These are phyloP conservation scores for Cercophora sp. DNA, from an alignment of 495 filamentous ascomycete species.

Conservation along the genomic window DNA sequence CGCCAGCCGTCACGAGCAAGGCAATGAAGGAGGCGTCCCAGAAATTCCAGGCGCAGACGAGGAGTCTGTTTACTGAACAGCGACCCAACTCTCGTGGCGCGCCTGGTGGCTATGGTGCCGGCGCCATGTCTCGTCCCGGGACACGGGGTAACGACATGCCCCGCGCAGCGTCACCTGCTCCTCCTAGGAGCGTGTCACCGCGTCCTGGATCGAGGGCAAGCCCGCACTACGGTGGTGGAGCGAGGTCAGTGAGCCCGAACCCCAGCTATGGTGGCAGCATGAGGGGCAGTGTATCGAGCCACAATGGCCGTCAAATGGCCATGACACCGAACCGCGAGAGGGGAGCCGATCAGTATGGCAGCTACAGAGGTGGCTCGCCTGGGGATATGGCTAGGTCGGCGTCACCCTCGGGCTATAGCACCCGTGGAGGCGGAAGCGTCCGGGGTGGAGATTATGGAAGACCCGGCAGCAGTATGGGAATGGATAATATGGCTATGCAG, in stretches of 20 bases:
- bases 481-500: constrained; percentile 82
- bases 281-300: constrained; percentile 26
- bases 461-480: constrained; percentile 42
- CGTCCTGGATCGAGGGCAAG: constrained; percentile 37
- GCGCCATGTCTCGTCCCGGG: constrained; percentile 36
- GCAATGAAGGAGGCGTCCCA: constrained; percentile 93
- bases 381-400: constrained; percentile 48
- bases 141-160: constrained; percentile 48
- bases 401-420: constrained; percentile 52
- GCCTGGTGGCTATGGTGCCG: constrained; percentile 14
- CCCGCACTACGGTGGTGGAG: constrained; percentile 1
- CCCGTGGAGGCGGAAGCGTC: too few relatives aligned
- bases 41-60: constrained; percentile 77
- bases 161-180: constrained; percentile 47
- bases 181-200: constrained; percentile 50
- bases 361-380: constrained; percentile 51
- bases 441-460: constrained; percentile 8
- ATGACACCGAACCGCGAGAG: constrained; percentile 41
- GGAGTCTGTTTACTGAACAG: constrained; percentile 65
- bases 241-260: constrained; percentile 49
- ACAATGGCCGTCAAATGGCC: constrained; percentile 27
- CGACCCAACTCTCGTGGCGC: constrained; percentile 36
- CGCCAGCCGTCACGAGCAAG: constrained; percentile 84
- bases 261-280: constrained; percentile 46
- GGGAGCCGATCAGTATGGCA: constrained; percentile 46